Conservation (phyloP, 495 filamentous ascomycete species). For the Neurospora hispaniola region DNA sequence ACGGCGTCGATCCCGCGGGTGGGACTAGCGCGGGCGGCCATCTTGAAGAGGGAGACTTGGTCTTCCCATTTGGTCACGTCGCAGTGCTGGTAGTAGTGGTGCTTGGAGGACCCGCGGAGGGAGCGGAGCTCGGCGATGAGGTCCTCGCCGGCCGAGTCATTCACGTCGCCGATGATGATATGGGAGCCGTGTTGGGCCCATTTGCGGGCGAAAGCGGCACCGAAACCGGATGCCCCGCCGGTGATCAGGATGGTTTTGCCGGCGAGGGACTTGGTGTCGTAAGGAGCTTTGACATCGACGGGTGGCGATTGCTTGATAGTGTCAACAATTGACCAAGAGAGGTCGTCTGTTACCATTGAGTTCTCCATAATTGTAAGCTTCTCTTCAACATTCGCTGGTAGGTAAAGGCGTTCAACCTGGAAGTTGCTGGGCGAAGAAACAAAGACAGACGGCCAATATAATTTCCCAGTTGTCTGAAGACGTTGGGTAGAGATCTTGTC, state of each 20-base stretch:
- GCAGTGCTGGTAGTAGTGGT: constrained; percentile 40
- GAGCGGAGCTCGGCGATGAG: constrained; percentile 27
- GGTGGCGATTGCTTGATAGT: constrained; percentile 22
- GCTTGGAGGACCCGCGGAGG: constrained; percentile 19
- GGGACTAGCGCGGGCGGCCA: constrained; percentile 41
- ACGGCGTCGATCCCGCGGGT: constrained; percentile 49
- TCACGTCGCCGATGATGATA: constrained; percentile 39
- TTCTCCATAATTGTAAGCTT: constrained; percentile 3
- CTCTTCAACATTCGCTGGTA: neutral
- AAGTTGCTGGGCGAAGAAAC: neutral
- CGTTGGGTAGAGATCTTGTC: neutral
- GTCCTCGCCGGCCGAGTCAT: constrained; percentile 24
- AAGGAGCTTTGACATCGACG: constrained; percentile 25
- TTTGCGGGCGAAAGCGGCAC: constrained; percentile 38
- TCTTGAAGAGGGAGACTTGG: constrained; percentile 50
- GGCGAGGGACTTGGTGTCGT: constrained; percentile 27
- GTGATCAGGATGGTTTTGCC: constrained; percentile 40
- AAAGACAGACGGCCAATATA: neutral
- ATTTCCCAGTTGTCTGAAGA: neutral
- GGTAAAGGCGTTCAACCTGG: neutral
- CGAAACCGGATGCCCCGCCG: constrained; percentile 43
- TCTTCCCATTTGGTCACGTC: constrained; percentile 45
- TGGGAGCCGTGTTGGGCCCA: constrained; percentile 30
- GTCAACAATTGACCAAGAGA: constrained; percentile 12
- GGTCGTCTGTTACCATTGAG: constrained; percentile 1